These are phyloP conservation scores for Solanum paucissectum DNA, from an alignment of 257 asterid species.

Conservation along the genomic window DNA sequence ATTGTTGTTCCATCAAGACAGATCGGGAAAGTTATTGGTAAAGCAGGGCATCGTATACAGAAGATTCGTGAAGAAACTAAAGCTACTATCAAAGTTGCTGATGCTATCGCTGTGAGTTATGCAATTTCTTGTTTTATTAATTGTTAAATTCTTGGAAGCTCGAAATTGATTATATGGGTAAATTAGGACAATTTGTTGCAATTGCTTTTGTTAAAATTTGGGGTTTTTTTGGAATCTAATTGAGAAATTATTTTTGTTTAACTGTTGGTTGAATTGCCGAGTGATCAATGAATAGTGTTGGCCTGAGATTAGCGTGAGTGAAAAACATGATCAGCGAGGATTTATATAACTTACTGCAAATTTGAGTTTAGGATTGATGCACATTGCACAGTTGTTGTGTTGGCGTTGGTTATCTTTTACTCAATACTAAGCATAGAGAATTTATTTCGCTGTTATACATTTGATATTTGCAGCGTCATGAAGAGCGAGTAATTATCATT, in stretches of 20 bases:
- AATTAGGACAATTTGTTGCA: neutral
- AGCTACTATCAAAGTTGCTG: slow-evolving; percentile 83
- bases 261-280: neutral
- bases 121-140: neutral
- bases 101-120: slow-evolving; percentile 49
- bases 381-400: neutral
- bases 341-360: neutral
- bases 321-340: neutral
- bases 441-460: neutral
- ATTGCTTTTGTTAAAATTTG: neutral
- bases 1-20: slow-evolving; percentile 87
- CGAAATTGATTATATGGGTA: neutral
- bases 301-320: neutral
- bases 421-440: neutral
- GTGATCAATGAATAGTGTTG: neutral
- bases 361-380: neutral
- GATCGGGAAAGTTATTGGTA: slow-evolving; percentile 95
- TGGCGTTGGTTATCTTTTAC: neutral
- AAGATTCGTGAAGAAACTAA: slow-evolving; percentile 82
- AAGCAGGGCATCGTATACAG: slow-evolving; percentile 84
- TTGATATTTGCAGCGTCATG: slow-evolving; percentile 57
- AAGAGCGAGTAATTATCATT: slow-evolving; percentile 86
- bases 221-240: neutral
- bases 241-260: neutral
- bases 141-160: neutral